Conservation (phyloP, 2,329 filamentous ascomycete genomes). For the Parafenestella ontariensis region DNA sequence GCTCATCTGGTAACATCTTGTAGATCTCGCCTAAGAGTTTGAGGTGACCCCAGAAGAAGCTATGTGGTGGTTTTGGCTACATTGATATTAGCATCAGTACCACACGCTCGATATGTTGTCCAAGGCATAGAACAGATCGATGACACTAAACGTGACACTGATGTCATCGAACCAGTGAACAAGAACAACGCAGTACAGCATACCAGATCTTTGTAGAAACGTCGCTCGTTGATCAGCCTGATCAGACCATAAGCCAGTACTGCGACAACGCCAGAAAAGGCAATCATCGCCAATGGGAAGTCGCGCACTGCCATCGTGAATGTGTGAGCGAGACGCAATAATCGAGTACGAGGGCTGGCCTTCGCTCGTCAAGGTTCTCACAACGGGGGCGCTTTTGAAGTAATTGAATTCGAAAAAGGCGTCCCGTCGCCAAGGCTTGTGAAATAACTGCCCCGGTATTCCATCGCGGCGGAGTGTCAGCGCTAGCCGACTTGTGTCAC, state of each 20-base stretch:
- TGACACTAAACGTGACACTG: not conserved
- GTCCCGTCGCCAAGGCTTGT: not conserved
- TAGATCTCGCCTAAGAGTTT: constrained; percentile 48
- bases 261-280: constrained; percentile 15
- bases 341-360: too few relatives aligned
- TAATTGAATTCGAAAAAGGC: not conserved
- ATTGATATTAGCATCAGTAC: not conserved
- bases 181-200: not conserved
- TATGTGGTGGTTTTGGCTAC: constrained; percentile 52
- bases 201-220: constrained; percentile 34
- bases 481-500: too few relatives aligned
- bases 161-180: not conserved
- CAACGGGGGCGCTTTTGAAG: not conserved
- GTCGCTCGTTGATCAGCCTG: constrained; percentile 28
- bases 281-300: constrained; percentile 21
- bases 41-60: constrained; percentile 52
- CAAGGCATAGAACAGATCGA: not conserved
- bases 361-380: too few relatives aligned
- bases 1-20: constrained; percentile 39
- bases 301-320: constrained; percentile 6
- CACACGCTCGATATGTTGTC: not conserved
- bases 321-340: not conserved
- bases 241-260: constrained; percentile 25
- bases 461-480: not conserved
- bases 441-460: too few relatives aligned